phyloP scores from a whole-genome alignment of 2,329 filamentous ascomycete genomes.

The Penicillium sp. region DNA sequence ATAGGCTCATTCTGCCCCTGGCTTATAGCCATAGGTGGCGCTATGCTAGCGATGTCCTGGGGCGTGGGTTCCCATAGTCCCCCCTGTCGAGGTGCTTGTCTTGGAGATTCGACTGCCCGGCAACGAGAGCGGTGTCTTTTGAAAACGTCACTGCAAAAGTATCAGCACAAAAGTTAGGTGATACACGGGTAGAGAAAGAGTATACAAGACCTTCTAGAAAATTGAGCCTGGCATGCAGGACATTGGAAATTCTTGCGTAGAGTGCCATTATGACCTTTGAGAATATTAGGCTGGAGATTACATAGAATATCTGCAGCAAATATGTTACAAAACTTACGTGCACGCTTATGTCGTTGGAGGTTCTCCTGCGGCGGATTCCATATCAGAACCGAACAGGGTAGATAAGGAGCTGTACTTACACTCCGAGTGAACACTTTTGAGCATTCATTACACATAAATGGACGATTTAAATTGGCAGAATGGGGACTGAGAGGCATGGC shows the following conservation, averaged over 20 bases:
- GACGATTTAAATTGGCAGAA: background rate
- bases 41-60: background rate
- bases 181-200: background rate
- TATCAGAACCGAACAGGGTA: background rate
- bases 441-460: slow-evolving; percentile 12
- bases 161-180: no score
- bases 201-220: slow-evolving; percentile 8
- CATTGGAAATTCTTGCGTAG: slow-evolving; percentile 6
- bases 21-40: background rate
- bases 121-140: slow-evolving; percentile 12
- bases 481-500: no score
- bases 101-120: background rate
- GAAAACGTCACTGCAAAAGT: slow-evolving; percentile 9
- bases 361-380: slow-evolving; percentile 8
- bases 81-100: background rate
- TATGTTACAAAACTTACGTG: slow-evolving; percentile 6
- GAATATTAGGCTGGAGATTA: background rate
- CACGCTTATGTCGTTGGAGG: slow-evolving; percentile 14
- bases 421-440: slow-evolving; percentile 13
- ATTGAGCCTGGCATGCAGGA: slow-evolving; percentile 6
- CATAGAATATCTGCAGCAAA: background rate
- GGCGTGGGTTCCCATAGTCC: background rate
- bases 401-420: slow-evolving; percentile 3
- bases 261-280: slow-evolving; percentile 7
- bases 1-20: background rate